phyloP scores from a whole-genome alignment of 2,329 filamentous ascomycete species.

The Pochonia chlamydosporia region DNA sequence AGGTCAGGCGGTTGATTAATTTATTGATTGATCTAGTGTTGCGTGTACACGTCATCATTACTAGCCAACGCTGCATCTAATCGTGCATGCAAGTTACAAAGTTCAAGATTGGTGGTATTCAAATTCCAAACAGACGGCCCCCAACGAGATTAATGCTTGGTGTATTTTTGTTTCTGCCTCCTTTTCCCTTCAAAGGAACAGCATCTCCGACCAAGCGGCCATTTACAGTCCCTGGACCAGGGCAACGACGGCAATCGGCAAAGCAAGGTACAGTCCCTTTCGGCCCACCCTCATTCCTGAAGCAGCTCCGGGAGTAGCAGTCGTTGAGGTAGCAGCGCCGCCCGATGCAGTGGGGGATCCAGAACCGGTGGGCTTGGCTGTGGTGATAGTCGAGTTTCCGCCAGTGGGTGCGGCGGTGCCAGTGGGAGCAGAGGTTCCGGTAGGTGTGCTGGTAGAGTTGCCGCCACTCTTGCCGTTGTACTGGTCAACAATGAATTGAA shows the following conservation, averaged over 20 bases:
- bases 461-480: conserved; percentile 13
- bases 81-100: neutral
- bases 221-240: conserved; percentile 1
- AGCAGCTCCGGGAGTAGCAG: neutral
- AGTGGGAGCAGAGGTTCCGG: neutral
- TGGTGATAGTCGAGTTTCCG: neutral
- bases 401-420: neutral
- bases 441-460: conserved; percentile 4
- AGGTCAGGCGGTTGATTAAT: no score
- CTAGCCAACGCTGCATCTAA: neutral
- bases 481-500: conserved; percentile 28
- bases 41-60: no score
- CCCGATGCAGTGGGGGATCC: conserved; percentile 1
- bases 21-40: no score
- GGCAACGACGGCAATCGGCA: conserved; percentile 3
- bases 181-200: neutral
- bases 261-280: conserved; percentile 4
- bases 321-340: conserved; percentile 1
- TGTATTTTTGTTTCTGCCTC: no score
- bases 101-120: neutral
- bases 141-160: no score
- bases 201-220: neutral
- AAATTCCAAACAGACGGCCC: no score
- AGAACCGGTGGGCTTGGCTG: neutral
- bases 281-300: neutral